A percentile compares a stretch with the other conserved stretches of the same genome.
Conservation (phyloP, 1,284 basidiomycete species). For the Irpex rosettiformis region DNA sequence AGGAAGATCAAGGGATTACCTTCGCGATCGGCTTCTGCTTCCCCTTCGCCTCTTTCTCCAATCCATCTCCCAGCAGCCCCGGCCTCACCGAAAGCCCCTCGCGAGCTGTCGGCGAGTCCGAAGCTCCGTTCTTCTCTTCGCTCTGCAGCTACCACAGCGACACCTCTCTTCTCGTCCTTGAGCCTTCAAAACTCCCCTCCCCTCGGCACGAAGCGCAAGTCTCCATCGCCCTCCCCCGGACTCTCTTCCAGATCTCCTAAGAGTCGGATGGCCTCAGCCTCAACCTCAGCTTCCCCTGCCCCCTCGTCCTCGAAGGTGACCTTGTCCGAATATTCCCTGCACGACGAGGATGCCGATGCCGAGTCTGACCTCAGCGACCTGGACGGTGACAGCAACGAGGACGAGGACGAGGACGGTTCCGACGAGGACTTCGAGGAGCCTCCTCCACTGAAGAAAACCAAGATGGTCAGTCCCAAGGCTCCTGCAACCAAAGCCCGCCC, state of each 20-base stretch:
- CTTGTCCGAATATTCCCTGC: background rate
- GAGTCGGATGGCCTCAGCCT: too few relatives aligned
- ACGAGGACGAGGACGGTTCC: slow-evolving; percentile 1
- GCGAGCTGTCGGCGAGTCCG: background rate
- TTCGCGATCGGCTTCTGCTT: background rate
- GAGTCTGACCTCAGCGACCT: slow-evolving; percentile 1
- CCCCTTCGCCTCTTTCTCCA: background rate
- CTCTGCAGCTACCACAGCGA: background rate
- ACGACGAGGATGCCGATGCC: background rate
- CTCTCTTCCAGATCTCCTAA: background rate
- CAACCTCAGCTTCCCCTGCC: too few relatives aligned
- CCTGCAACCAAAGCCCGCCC: background rate
- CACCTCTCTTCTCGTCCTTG: background rate
- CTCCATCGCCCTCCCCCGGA: background rate
- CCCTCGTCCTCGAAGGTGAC: too few relatives aligned
- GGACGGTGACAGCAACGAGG: background rate
- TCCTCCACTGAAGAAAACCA: background rate
- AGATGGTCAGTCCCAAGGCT: background rate
- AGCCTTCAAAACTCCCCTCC: background rate
- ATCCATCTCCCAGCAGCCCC: background rate
- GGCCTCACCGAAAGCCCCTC: background rate
- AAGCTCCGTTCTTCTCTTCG: background rate
- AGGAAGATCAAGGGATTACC: background rate
- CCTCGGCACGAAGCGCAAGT: background rate
- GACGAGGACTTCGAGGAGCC: slow-evolving; percentile 6